Percentiles rank a stretch among this genome's conserved stretches.
Conservation (phyloP, 73 alveolate genomes). For the Durusdinium trenchii region DNA sequence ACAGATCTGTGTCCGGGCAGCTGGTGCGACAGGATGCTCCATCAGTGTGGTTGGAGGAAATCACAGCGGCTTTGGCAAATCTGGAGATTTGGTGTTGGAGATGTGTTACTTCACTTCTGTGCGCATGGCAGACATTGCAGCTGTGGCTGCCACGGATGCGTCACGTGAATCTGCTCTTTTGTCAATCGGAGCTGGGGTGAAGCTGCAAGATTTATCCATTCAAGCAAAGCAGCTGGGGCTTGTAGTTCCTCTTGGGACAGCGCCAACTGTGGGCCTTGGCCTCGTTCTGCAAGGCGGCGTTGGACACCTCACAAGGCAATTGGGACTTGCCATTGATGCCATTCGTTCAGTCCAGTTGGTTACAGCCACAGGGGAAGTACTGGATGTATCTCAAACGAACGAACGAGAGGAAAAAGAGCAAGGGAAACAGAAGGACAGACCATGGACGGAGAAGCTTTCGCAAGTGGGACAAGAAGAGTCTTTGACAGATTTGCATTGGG, state of each 20-base stretch:
- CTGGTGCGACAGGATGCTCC: constrained; percentile 11
- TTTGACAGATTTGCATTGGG: constrained; percentile 16
- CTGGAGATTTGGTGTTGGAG: constrained; percentile 69
- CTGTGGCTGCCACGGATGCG: not conserved
- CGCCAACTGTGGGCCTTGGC: constrained; percentile 87
- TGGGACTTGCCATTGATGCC: constrained; percentile 76
- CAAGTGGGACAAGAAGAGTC: not conserved
- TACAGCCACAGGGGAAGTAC: constrained; percentile 59
- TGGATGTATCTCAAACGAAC: too few species aligned
- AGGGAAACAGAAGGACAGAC: too few species aligned
- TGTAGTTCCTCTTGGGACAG: constrained; percentile 61
- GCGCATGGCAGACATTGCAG: not conserved
- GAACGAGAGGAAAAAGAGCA: too few species aligned
- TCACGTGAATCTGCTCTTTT: not conserved
- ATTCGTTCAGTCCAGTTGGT: constrained; percentile 42
- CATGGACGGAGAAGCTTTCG: too few species aligned
- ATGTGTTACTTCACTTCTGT: constrained; percentile 50
- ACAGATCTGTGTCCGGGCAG: constrained; percentile 1
- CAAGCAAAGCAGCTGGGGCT: constrained; percentile 4
- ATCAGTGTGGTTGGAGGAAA: constrained; percentile 86
- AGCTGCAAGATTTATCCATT: constrained; percentile 5
- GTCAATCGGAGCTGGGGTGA: constrained; percentile 33
- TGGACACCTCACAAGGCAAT: constrained; percentile 67
- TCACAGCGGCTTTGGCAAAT: constrained; percentile 50
- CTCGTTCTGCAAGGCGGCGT: constrained; percentile 83